These are phyloP conservation scores for Magnusiomyces clavatus DNA, from an alignment of 1,139 yeast genomes.

Conservation along the genomic window DNA sequence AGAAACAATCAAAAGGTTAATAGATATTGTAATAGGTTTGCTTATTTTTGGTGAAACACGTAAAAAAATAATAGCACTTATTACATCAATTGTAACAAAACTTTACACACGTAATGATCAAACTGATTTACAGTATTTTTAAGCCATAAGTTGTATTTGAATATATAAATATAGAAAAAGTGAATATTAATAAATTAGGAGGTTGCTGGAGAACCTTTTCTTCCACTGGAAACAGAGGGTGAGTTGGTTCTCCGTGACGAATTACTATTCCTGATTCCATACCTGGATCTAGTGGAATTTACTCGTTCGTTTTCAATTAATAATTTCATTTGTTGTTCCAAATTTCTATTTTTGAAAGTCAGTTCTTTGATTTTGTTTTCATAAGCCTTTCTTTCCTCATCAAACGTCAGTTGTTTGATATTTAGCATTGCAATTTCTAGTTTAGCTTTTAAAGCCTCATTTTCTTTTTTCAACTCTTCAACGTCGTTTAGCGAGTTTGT, in stretches of 20 bases:
- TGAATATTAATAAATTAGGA: too few relatives aligned
- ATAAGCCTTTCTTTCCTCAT: slow-evolving; percentile 25
- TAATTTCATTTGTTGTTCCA: slow-evolving; percentile 33
- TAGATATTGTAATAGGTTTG: too few relatives aligned
- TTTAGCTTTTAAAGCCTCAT: slow-evolving; percentile 30
- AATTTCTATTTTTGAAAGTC: slow-evolving; percentile 20
- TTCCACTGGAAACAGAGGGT: slow-evolving; percentile 20
- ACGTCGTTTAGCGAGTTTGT: slow-evolving; percentile 44
- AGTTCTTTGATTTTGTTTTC: slow-evolving; percentile 28
- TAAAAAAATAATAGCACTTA: too few relatives aligned
- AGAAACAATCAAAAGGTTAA: too few relatives aligned
- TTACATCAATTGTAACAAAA: too few relatives aligned
- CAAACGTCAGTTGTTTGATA: slow-evolving; percentile 25
- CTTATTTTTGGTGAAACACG: too few relatives aligned
- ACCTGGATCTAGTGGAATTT: slow-evolving; percentile 26
- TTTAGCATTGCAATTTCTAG: slow-evolving; percentile 16
- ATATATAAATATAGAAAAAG: too few relatives aligned
- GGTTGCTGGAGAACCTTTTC: neutral
- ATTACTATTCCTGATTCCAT: slow-evolving; percentile 27
- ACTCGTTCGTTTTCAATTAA: slow-evolving; percentile 28
- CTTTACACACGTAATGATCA: too few relatives aligned
- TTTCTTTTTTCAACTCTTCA: slow-evolving; percentile 29
- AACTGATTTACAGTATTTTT: too few relatives aligned
- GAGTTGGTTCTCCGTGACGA: slow-evolving; percentile 25
- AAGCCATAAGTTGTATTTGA: too few relatives aligned